phyloP scores from a whole-genome alignment of 2,329 filamentous ascomycete genomes.

The Alternaria sp. region DNA sequence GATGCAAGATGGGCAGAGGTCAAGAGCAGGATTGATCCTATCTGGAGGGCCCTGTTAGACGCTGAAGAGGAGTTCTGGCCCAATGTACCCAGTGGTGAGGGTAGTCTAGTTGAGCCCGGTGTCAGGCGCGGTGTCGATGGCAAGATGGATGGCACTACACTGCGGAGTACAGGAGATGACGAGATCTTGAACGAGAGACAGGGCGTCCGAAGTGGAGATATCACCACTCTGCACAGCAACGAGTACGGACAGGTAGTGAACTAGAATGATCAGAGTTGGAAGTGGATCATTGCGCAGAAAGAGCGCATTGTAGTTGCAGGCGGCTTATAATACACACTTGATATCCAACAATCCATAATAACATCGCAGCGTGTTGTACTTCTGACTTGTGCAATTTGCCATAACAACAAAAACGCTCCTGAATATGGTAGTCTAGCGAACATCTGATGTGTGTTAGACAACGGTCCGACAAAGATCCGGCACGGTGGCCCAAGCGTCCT shows the following conservation, averaged over 20 bases:
- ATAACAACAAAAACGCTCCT: neutral
- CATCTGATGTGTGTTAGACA: neutral
- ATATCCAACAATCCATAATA: neutral
- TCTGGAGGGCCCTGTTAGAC: slow-evolving; percentile 38
- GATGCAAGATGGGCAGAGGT: slow-evolving; percentile 28
- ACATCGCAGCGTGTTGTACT: neutral
- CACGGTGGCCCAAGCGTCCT: neutral
- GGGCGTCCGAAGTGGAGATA: slow-evolving; percentile 3
- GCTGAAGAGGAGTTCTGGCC: slow-evolving; percentile 47
- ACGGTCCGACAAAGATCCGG: slow-evolving; percentile 11
- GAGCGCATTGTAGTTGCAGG: neutral
- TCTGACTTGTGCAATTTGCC: neutral
- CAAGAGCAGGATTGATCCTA: slow-evolving; percentile 25
- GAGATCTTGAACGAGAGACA: slow-evolving; percentile 3
- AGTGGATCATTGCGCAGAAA: neutral
- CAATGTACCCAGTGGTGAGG: slow-evolving; percentile 11
- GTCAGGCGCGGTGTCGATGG: slow-evolving; percentile 4
- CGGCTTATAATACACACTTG: neutral
- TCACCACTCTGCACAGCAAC: neutral
- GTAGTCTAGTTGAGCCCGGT: slow-evolving; percentile 10
- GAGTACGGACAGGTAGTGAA: neutral
- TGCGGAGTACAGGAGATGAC: slow-evolving; percentile 3
- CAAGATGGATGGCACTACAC: slow-evolving; percentile 9
- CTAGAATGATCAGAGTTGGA: neutral
- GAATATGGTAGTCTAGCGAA: neutral